Evolutionary conservation across 2,329 filamentous ascomycete species (phyloP).

Genomic region (Lachnum nothofagi): DNA sequence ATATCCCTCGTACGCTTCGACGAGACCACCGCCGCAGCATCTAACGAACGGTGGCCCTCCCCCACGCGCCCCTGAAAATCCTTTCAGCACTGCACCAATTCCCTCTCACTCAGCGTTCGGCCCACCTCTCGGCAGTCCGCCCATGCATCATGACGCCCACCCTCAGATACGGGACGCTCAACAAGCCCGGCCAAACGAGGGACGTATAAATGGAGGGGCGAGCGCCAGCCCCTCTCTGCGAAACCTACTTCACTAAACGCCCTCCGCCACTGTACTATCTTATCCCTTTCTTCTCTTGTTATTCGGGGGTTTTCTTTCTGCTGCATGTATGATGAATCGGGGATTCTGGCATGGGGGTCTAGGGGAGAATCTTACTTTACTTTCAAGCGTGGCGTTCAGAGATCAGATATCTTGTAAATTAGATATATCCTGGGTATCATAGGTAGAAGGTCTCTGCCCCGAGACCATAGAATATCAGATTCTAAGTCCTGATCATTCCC

Average conservation of each 20-base stretch:
- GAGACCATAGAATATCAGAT: too few relatives aligned
- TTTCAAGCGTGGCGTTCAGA: constrained; percentile 21
- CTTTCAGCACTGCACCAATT: constrained; percentile 42
- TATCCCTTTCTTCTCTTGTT: not conserved
- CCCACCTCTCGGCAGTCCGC: constrained; percentile 27
- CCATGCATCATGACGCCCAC: constrained; percentile 28
- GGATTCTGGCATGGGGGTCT: not conserved
- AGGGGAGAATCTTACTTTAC: not conserved
- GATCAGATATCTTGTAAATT: constrained; percentile 7
- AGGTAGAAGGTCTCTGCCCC: not conserved
- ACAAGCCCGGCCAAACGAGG: constrained; percentile 35
- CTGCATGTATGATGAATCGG: constrained; percentile 5
- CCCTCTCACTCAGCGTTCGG: constrained; percentile 38
- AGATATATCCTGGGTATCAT: not conserved
- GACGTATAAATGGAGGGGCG: constrained; percentile 35
- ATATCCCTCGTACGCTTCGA: constrained; percentile 27
- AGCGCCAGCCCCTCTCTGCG: constrained; percentile 69
- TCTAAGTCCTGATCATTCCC: too few relatives aligned
- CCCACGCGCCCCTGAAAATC: constrained; percentile 42
- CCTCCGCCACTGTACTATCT: not conserved
- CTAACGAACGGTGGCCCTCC: constrained; percentile 34
- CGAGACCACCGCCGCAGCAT: constrained; percentile 33
- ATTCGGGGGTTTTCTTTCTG: not conserved
- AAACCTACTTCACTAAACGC: constrained; percentile 62
- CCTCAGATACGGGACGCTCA: constrained; percentile 25